Conservation (phyloP, 352 stramenopile species). For the Phytophthora brassicae region DNA sequence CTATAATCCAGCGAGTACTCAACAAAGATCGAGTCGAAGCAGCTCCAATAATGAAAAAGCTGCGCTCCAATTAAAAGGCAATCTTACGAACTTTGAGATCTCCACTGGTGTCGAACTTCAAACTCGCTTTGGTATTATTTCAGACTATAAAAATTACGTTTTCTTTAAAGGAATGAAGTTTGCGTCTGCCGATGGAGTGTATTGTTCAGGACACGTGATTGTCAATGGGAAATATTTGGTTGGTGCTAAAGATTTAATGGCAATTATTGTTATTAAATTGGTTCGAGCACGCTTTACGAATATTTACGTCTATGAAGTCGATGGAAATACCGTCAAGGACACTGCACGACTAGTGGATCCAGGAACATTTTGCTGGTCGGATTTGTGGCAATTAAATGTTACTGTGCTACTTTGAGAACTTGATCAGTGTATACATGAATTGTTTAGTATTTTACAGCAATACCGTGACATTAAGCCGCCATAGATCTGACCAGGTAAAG, state of each 20-base stretch:
- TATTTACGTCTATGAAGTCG: conserved; percentile 32
- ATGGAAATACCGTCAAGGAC: conserved; percentile 25
- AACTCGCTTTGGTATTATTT: conserved; percentile 37
- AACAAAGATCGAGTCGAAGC: conserved; percentile 6
- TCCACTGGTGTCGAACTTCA: conserved; percentile 33
- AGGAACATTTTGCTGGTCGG: conserved; percentile 1
- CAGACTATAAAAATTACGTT: conserved; percentile 35
- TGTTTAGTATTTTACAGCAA: conserved; percentile 5
- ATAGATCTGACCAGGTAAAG: conserved; percentile 24
- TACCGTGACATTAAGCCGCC: conserved; percentile 19
- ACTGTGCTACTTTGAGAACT: not conserved
- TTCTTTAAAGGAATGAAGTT: conserved; percentile 39
- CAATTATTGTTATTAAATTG: conserved; percentile 29
- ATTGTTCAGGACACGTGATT: conserved; percentile 34
- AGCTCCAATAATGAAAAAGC: conserved; percentile 18
- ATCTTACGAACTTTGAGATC: conserved; percentile 36
- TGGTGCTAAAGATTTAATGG: conserved; percentile 22
- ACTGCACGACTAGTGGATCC: conserved; percentile 12
- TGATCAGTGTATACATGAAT: no score
- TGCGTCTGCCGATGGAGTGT: conserved; percentile 31
- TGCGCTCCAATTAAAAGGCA: conserved; percentile 4
- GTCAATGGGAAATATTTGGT: conserved; percentile 33
- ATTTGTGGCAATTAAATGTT: conserved; percentile 11
- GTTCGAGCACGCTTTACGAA: conserved; percentile 16
- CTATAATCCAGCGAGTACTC: conserved; percentile 9